Base-by-base conservation (phyloP, 1,139 yeast species). In the Yamadazyma triangularis region DNA sequence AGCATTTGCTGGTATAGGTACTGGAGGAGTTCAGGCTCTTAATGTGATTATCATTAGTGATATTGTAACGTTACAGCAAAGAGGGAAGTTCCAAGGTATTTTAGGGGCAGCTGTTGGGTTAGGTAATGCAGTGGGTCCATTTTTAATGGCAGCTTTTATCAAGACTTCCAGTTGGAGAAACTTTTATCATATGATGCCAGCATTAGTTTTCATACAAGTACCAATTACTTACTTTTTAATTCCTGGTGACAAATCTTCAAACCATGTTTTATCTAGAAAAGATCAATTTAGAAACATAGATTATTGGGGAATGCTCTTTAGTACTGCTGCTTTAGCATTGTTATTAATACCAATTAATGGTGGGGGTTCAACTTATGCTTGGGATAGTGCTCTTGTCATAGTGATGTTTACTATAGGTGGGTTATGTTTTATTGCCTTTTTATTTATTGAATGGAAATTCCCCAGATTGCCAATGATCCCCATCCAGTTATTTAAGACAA, bases 391-490 rank as follows among this genome's bases (percentile, higher is more conserved):
- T 0, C 35, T 62, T 18, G 70, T 71, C 4, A 74, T 77, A n/a
- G 42, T 55, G 4, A 54, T 76, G 58, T 64, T 73, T 34, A 42
- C 56, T 2, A 48, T 74, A 13, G 79, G 81, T 5, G 73, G 71
- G 1, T 35, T 56, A 0, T 57, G 63, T 16, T 50, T 73, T 19
- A 28, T 60, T 1, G 48, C 44, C 0, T 77, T 77, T 36, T 28
- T 75, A 2, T 24, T 70, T 4, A 54, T 69, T n/a, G 81, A 77
- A 45, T 59, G 68, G 59, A 73, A 64, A 38, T 28, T 69, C 3
- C 69, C 81, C 0, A 58, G 49, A 32, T 50, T 76, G 13, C 82
- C 83, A 8, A 70, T 76, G 72, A 57, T 77, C 23, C 82, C 82
- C n/a, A 54, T 75, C 29, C 45, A 62, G 27, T 46, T 75, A 19